Percentiles rank a stretch among this genome's conserved stretches.
Conservation (phyloP, 1,139 yeast genomes). For the Neolecta irregularis region DNA sequence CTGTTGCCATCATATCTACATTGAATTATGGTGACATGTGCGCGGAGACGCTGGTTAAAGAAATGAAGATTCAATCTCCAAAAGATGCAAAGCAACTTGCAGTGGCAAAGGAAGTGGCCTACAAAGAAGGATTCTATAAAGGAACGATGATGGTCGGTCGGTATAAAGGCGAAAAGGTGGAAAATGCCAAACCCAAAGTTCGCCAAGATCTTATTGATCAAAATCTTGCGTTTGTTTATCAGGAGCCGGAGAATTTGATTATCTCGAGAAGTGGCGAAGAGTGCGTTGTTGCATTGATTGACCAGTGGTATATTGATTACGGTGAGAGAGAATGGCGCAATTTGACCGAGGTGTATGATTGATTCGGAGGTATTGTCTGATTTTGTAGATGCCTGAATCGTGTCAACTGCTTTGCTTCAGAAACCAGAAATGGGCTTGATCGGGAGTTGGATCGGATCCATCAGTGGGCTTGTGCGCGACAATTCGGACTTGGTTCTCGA, state of each 20-base stretch:
- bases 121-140: constrained; percentile 91
- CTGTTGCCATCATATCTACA: constrained; percentile 60
- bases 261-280: constrained; percentile 93
- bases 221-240: constrained; percentile 75
- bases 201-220: constrained; percentile 63
- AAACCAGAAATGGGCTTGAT: constrained; percentile 84
- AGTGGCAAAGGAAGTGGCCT: constrained; percentile 83
- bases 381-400: constrained; percentile 60
- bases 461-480: constrained; percentile 97
- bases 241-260: constrained; percentile 84
- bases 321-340: constrained; percentile 89
- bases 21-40: constrained; percentile 77
- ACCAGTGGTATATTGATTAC: constrained; percentile 96
- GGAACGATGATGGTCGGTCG: constrained; percentile 71
- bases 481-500: constrained; percentile 88
- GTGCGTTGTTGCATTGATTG: constrained; percentile 92
- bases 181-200: constrained; percentile 75
- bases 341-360: too few relatives aligned
- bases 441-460: constrained; percentile 92
- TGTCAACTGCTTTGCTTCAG: constrained; percentile 71
- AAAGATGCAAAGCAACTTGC: constrained; percentile 80
- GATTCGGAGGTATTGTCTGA: too few relatives aligned
- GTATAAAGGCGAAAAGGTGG: constrained; percentile 80
- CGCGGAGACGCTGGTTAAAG: constrained; percentile 74
- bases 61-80: constrained; percentile 84